phyloP scores from a whole-genome alignment of 1,139 yeast species.

The Saccharomyces uvarum region DNA sequence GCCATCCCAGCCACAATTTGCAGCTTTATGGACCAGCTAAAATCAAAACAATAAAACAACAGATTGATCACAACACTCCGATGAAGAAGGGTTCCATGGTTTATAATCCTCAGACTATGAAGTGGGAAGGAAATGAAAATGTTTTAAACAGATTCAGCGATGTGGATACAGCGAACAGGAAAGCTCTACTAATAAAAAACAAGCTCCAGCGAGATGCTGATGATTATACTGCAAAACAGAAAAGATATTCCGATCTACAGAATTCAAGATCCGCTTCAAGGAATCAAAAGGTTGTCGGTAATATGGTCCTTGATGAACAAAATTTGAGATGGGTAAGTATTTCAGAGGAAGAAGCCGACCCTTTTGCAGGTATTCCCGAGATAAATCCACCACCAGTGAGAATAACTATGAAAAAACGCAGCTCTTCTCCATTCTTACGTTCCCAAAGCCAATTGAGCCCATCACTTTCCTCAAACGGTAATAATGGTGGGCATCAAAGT shows the following conservation, averaged over 20 bases:
- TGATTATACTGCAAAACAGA: slow-evolving; percentile 1
- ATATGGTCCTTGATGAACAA: slow-evolving; percentile 52
- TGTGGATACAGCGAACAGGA: slow-evolving; percentile 19
- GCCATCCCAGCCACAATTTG: not conserved
- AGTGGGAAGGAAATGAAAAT: slow-evolving; percentile 57
- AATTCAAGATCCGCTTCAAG: slow-evolving; percentile 2
- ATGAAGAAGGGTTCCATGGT: slow-evolving; percentile 38
- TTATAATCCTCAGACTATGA: slow-evolving; percentile 42
- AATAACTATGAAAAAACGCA: slow-evolving; percentile 6
- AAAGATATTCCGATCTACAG: not conserved
- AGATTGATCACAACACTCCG: slow-evolving; percentile 31
- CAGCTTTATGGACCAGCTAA: slow-evolving; percentile 16
- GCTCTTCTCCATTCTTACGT: slow-evolving; percentile 19
- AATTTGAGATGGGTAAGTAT: slow-evolving; percentile 45
- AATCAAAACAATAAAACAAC: slow-evolving; percentile 29
- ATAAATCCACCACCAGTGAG: slow-evolving; percentile 8
- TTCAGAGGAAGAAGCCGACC: slow-evolving; percentile 35
- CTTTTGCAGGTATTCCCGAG: slow-evolving; percentile 28
- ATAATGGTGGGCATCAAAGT: slow-evolving; percentile 1
- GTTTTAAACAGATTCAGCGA: slow-evolving; percentile 41
- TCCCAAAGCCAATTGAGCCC: slow-evolving; percentile 18
- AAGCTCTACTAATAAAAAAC: slow-evolving; percentile 20
- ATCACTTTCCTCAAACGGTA: not conserved
- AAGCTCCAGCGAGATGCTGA: slow-evolving; percentile 6
- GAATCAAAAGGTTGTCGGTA: slow-evolving; percentile 33